Conservation (phyloP, 768 basidiomycete genomes). For the Auricularia auricula-judae region DNA sequence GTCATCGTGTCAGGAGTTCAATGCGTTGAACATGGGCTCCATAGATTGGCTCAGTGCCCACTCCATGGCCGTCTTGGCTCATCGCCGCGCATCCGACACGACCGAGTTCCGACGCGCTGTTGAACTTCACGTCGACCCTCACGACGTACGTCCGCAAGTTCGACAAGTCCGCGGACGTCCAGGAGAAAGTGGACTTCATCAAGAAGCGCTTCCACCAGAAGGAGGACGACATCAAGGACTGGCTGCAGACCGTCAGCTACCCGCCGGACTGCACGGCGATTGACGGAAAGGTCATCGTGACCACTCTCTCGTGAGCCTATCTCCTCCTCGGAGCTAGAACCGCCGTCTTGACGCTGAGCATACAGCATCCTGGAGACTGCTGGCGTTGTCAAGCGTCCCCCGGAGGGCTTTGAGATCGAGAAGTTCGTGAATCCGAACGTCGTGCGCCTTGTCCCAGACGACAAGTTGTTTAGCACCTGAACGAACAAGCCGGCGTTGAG, state of each 20-base stretch:
- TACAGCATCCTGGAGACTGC: conserved; percentile 63
- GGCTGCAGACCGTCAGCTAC: conserved; percentile 74
- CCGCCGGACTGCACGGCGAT: conserved; percentile 55
- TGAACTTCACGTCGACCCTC: conserved; percentile 51
- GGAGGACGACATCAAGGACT: conserved; percentile 74
- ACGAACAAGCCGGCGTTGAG: too few species aligned
- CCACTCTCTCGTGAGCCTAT: conserved; percentile 57
- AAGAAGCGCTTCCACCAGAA: conserved; percentile 55
- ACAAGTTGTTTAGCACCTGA: background rate
- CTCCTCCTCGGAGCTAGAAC: background rate
- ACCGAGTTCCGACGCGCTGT: conserved; percentile 44
- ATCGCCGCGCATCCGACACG: conserved; percentile 73
- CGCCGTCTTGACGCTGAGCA: background rate
- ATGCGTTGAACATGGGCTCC: background rate
- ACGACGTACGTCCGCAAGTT: conserved; percentile 59
- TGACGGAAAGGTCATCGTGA: conserved; percentile 47
- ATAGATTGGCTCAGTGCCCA: conserved; percentile 75
- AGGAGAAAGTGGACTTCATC: conserved; percentile 61
- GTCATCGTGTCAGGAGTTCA: background rate
- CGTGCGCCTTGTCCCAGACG: conserved; percentile 16
- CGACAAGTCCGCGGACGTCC: conserved; percentile 24
- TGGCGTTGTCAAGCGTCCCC: conserved; percentile 48
- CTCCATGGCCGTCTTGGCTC: conserved; percentile 96
- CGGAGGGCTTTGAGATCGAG: conserved; percentile 42
- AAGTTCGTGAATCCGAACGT: conserved; percentile 49